Base-by-base conservation (phyloP, 2,329 filamentous ascomycete species). In the Lachnellula hyalina region DNA sequence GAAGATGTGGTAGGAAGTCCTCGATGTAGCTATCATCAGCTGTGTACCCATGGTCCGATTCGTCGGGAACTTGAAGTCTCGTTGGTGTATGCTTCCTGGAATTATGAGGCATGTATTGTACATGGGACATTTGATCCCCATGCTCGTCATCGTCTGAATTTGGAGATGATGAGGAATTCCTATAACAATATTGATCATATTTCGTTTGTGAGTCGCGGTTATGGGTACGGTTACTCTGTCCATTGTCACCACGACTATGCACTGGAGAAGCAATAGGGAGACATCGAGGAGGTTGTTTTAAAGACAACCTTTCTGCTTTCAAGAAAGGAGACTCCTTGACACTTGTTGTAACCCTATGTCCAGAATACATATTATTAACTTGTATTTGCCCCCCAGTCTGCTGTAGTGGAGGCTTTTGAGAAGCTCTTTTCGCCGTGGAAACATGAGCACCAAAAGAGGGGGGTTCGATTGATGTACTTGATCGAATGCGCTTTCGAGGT, bases 241-340 rank as follows among this genome's bases (percentile, higher is more conserved):
- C 44, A 32, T 19, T 23, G 23, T 17, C 49, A 9, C 48, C 38
- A 47, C 51, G 32, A 52, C n/a, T 25, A n/a, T 53, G 45, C 25
- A 5, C 17, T 51, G 35, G 41, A 23, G 15, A 14, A 14, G 11
- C 28, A 21, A 21, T 23, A 14, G 50, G 49, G 14, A 49, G 23
- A 28, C 42, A 46, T 5, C 17, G 19, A 25, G 54, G 42, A 25
- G 56, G 35, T 19, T 52, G 44, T 3, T 28, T 35, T 12, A 49
- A 15, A 15, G 40, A 38, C 32, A 45, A 48, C 17, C 34, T 23
- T 28, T 63, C 61, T 49, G 61, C 60, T 17, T 60, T 55, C 25
- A 62, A n/a, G 23, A 63, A 63, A 14, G 61, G 61, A 21, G 56
- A 60, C 14, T 63, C 44, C 42, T 60, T 58, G 19, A 63, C 54